Evolutionary conservation across 2,329 filamentous ascomycete species (phyloP), one percentile per base, ranked within the genome.

Genomic region (Talaromyces sp.): DNA sequence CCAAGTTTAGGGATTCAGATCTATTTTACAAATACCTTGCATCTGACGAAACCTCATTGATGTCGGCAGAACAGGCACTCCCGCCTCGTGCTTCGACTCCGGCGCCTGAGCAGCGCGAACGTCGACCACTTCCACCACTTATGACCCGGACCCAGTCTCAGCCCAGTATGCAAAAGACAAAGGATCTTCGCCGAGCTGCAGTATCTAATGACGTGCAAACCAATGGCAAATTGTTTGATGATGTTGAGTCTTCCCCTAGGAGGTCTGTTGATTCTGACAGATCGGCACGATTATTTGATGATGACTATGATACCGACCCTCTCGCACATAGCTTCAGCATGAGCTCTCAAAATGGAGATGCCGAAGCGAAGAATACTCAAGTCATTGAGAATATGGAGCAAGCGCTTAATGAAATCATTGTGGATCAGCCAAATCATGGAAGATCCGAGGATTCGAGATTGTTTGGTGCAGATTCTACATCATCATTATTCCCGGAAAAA

Each of bases 21-120:
- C 75, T 99, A 0, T 99, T 91, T 71, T 97, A 94, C 78, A 99
- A 99, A 71, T 97, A 92, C 70, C 80, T 99, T 1, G 91, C 93
- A 7, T 89, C 93, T 11, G 90, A 96, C 67, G 91, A 96, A 73
- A 75, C 76, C 31, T 73, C 75, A 7, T 65, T 66, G 5, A 74
- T 75, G 31, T 72, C 75, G 5, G 64, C 66, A 4, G 63, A 64
- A 40, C 63, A 72, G 7, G 45, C 46, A 17, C 61, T 63, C 22
- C 58, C 66, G 22, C 54, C 61, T 21, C 64, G 62, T 10, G 60
- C 60, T 41, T 59, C 63, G 21, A 65, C 60, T 13, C 60, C 63
- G 41, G 56, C 61, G 6, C 59, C 63, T 21, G 69, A 73, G 22
- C 55, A 69, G n/a, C 67, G 71, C 22, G 71, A 71, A 51, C 65